phyloP scores from a whole-genome alignment of 2,329 filamentous ascomycete genomes.

The Aspergillus quadricinctus region DNA sequence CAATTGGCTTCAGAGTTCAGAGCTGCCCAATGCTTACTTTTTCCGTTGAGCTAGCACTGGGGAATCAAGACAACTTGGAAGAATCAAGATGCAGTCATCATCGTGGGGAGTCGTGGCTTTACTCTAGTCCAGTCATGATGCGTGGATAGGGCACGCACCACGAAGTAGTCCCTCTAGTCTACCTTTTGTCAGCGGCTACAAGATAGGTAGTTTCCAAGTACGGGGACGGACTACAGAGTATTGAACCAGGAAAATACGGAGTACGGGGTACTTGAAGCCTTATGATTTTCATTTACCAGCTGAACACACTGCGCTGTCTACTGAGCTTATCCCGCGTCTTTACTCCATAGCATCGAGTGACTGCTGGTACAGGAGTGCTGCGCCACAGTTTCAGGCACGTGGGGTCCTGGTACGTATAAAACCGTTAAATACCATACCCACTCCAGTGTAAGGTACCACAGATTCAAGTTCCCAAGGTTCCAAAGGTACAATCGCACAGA shows the following conservation, averaged over 20 bases:
- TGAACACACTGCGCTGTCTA: no score
- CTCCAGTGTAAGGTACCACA: neutral
- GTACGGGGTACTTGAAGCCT: neutral
- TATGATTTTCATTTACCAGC: neutral
- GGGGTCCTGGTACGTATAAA: neutral
- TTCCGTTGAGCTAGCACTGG: neutral
- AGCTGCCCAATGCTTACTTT: neutral
- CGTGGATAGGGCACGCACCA: neutral
- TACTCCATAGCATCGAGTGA: neutral
- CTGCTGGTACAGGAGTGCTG: neutral
- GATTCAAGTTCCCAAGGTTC: neutral
- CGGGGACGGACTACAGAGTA: no score
- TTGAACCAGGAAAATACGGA: no score
- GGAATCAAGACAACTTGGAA: neutral
- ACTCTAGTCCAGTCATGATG: neutral
- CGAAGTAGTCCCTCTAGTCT: neutral
- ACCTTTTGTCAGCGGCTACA: neutral
- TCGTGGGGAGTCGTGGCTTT: neutral
- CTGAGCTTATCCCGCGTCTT: neutral
- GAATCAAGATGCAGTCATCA: neutral
- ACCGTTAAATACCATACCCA: neutral
- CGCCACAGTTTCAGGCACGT: neutral
- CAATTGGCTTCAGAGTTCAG: neutral
- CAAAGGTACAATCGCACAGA: neutral
- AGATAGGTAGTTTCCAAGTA: no score